These are phyloP conservation scores for Leccinum uliginosum DNA, from an alignment of 768 basidiomycete species.

Conservation along the genomic window DNA sequence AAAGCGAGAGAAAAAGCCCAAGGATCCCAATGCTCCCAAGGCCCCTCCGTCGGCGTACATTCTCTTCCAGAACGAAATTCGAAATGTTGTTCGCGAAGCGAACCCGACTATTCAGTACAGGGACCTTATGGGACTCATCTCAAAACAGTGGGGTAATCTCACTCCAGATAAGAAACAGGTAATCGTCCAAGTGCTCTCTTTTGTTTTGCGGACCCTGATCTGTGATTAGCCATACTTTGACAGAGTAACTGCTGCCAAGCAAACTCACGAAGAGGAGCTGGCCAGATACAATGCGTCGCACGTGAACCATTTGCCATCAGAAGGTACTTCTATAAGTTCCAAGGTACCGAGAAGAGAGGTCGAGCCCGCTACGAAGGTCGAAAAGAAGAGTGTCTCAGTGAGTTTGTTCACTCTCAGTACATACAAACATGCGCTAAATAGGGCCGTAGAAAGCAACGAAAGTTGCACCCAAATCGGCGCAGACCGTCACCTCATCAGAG, in stretches of 20 bases:
- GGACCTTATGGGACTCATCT: slow-evolving; percentile 69
- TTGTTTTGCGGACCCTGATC: not conserved
- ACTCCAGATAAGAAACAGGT: slow-evolving; percentile 70
- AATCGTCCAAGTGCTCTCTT: slow-evolving; percentile 25
- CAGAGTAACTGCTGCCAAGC: slow-evolving; percentile 55
- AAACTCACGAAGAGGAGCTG: slow-evolving; percentile 59
- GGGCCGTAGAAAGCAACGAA: slow-evolving; percentile 23
- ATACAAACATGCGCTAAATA: slow-evolving; percentile 16
- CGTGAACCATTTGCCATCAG: slow-evolving; percentile 45
- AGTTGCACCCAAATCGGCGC: slow-evolving; percentile 21
- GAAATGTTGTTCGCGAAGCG: slow-evolving; percentile 62
- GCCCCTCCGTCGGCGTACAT: slow-evolving; percentile 91
- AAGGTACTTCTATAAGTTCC: slow-evolving; percentile 31
- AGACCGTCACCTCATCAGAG: slow-evolving; percentile 24
- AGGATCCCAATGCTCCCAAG: slow-evolving; percentile 93
- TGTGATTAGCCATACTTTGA: slow-evolving; percentile 29
- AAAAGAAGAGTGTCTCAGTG: slow-evolving; percentile 25
- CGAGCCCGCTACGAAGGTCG: slow-evolving; percentile 28
- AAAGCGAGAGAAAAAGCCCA: slow-evolving; percentile 52
- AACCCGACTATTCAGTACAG: slow-evolving; percentile 63
- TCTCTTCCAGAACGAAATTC: slow-evolving; percentile 89
- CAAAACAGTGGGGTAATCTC: slow-evolving; percentile 71
- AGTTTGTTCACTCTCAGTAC: slow-evolving; percentile 10
- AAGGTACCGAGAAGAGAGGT: slow-evolving; percentile 24
- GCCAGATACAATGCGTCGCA: slow-evolving; percentile 58